Conservation (phyloP, 2,329 filamentous ascomycete species). For the Paecilomyces fulvus region DNA sequence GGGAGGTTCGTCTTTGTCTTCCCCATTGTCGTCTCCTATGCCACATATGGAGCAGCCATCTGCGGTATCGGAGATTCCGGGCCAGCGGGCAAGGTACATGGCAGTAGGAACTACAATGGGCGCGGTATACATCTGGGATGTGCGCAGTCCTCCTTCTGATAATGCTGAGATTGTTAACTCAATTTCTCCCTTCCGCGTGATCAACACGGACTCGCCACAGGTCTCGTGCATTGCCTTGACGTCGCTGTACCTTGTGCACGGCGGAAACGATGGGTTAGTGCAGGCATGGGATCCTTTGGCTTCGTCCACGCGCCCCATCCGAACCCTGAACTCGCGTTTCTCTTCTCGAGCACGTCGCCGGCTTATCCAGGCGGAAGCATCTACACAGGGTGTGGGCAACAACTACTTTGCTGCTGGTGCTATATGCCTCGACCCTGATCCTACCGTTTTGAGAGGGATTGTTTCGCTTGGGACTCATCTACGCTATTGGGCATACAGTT, state of each 20-base stretch:
- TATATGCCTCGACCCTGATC: constrained; percentile 78
- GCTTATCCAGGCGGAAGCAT: constrained; percentile 57
- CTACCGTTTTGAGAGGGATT: constrained; percentile 75
- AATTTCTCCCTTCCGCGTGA: constrained; percentile 65
- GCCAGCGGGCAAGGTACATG: constrained; percentile 71
- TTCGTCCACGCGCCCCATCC: constrained; percentile 67
- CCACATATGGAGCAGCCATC: constrained; percentile 38
- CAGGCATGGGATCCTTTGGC: constrained; percentile 96
- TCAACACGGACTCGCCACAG: constrained; percentile 83
- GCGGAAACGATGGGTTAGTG: constrained; percentile 87
- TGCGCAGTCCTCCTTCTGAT: constrained; percentile 55
- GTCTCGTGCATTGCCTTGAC: constrained; percentile 76
- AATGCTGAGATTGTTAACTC: constrained; percentile 48
- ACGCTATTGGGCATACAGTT: constrained; percentile 90
- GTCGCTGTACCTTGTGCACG: constrained; percentile 81
- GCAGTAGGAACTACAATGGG: constrained; percentile 74
- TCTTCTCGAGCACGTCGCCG: constrained; percentile 74
- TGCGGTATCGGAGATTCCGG: constrained; percentile 60
- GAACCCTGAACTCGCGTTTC: constrained; percentile 79
- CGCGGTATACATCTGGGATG: constrained; percentile 74
- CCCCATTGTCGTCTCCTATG: constrained; percentile 45
- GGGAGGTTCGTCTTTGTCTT: constrained; percentile 46
- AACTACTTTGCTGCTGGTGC: constrained; percentile 76
- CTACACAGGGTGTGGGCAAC: constrained; percentile 58
- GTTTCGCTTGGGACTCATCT: constrained; percentile 80